These are phyloP conservation scores for Peronospora belbahrii DNA, from an alignment of 352 stramenopile genomes.

Conservation along the genomic window DNA sequence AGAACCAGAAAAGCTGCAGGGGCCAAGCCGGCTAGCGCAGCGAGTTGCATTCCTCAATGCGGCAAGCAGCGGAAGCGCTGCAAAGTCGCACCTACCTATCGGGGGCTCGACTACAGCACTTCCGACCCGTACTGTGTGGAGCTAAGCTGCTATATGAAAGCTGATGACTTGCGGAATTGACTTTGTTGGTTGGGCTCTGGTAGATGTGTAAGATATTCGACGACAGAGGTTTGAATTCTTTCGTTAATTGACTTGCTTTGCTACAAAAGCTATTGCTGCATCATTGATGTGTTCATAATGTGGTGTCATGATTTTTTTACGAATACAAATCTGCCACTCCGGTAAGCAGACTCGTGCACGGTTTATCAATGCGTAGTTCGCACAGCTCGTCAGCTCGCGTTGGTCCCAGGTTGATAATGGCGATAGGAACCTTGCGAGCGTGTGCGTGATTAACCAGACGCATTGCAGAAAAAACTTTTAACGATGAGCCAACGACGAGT, in stretches of 20 bases:
- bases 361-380: conserved; percentile 61
- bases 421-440: conserved; percentile 56
- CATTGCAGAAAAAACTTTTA: conserved; percentile 93
- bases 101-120: conserved; percentile 24
- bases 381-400: conserved; percentile 83
- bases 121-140: conserved; percentile 52
- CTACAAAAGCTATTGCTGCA: conserved; percentile 10
- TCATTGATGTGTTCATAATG: conserved; percentile 4
- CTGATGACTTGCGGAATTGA: conserved; percentile 1
- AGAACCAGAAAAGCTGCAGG: conserved; percentile 13
- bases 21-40: conserved; percentile 21
- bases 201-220: conserved; percentile 27
- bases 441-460: conserved; percentile 82
- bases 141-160: conserved; percentile 23
- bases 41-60: conserved; percentile 25
- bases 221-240: conserved; percentile 15
- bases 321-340: conserved; percentile 26
- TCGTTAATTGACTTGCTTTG: conserved; percentile 14
- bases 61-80: conserved; percentile 7
- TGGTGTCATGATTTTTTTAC: conserved; percentile 12
- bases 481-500: conserved; percentile 89
- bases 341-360: conserved; percentile 45
- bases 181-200: conserved; percentile 11
- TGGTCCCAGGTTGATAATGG: conserved; percentile 83
- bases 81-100: conserved; percentile 20